phyloP scores from a whole-genome alignment of 345 rosid species.

The Sonneratia caseolaris region DNA sequence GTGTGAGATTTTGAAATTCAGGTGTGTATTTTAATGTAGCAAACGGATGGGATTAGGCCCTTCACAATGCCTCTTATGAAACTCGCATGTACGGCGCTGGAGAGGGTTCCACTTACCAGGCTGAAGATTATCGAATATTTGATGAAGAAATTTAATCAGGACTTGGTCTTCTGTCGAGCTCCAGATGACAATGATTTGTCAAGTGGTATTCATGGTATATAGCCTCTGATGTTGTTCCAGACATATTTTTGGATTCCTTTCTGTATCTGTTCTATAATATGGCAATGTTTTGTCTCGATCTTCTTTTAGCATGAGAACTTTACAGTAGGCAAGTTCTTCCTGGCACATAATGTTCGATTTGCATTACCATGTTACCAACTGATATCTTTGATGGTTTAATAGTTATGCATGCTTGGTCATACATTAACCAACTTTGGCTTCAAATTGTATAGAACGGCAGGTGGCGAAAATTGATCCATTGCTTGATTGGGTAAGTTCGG shows the following conservation, averaged over 20 bases:
- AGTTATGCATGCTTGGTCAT: not conserved
- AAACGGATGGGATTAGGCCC: conserved; percentile 92
- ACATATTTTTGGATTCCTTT: not conserved
- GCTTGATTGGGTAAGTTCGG: conserved; percentile 73
- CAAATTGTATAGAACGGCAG: conserved; percentile 43
- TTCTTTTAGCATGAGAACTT: not conserved
- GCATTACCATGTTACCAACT: not conserved
- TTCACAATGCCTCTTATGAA: conserved; percentile 96
- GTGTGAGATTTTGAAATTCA: not conserved
- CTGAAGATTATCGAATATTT: conserved; percentile 50
- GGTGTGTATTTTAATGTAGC: conserved; percentile 32
- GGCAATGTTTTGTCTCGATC: not conserved
- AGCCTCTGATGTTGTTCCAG: conserved; percentile 2
- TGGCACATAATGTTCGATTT: not conserved
- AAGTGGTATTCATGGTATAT: conserved; percentile 51
- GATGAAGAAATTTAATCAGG: conserved; percentile 64
- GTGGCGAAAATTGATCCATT: conserved; percentile 84
- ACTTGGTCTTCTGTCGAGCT: conserved; percentile 76
- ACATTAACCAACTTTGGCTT: not conserved
- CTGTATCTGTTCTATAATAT: not conserved
- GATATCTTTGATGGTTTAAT: not conserved
- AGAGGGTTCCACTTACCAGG: conserved; percentile 87
- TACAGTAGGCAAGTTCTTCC: not conserved
- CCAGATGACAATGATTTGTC: conserved; percentile 61
- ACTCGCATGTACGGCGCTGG: conserved; percentile 93